Evolutionary conservation across 2,329 filamentous ascomycete genomes (phyloP), one percentile per base, ranked within the genome.

Genomic region (Fusarium lateritium): DNA sequence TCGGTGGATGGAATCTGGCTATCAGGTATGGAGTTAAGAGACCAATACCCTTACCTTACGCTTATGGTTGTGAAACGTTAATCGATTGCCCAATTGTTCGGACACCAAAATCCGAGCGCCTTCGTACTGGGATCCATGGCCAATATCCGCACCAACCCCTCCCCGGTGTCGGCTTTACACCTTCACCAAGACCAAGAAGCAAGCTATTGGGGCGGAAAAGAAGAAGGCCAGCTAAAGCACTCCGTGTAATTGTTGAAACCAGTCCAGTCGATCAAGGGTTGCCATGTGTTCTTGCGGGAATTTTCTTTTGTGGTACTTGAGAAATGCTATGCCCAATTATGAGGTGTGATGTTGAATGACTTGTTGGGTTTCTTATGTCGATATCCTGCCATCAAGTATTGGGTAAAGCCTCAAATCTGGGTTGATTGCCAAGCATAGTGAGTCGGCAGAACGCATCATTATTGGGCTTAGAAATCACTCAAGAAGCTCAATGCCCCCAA

Each of bases 81-180:
- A 66, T 51, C 33, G 40, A 54, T 38, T 50, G 40, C 36, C 50
- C 42, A 71, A 65, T 56, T 51, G 28, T 14, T 65, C 73, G 73
- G 73, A 74, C 51, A 65, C 72, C 38, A 28, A 73, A 69, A 57
- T 75, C 73, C 73, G 73, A 61, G 44, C 49, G 34, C 46, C 33
- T 53, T 9, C 26, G 21, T 44, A 31, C 62, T 45, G 44, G 49
- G 50, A 49, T 57, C 47, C 49, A 53, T 47, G 43, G 49, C 56
- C 54, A 46, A 51, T 67, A 65, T 61, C 69, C 66, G 65, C 67
- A 62, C 67, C 63, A 68, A 65, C 67, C 71, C 64, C 67, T 62
- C 64, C 69, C 73, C 73, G 71, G 71, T 74, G 69, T 74, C 70
- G 73, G 73, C 73, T 73, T 56, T 28, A 28, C 33, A 69, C 22